A percentile compares a stretch with the other conserved stretches of the same genome.
phyloP scores from a whole-genome alignment of 331 rosid species.

The Quercus tomentella region DNA sequence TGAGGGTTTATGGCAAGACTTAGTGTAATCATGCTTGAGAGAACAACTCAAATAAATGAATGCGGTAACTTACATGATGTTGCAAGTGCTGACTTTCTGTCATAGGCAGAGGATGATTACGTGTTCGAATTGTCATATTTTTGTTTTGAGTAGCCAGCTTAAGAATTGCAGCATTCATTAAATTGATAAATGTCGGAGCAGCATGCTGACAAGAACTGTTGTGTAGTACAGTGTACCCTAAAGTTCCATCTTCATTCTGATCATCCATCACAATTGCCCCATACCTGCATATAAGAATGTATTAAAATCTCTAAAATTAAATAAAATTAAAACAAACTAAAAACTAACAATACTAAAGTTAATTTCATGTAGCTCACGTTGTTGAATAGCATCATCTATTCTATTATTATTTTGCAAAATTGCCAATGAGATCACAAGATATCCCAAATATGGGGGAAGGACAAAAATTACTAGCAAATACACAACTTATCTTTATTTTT shows the following conservation, averaged over 20 bases:
- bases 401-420: neutral
- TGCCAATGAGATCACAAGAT: neutral
- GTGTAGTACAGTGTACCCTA: constrained; percentile 93
- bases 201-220: constrained; percentile 93
- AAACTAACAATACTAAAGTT: neutral
- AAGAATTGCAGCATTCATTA: constrained; percentile 87
- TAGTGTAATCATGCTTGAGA: neutral
- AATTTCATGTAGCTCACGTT: neutral
- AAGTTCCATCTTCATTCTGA: constrained; percentile 69
- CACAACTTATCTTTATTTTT: neutral
- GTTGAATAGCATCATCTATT: neutral
- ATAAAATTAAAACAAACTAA: neutral
- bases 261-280: constrained; percentile 93
- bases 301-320: neutral
- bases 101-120: constrained; percentile 92
- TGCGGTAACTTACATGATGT: constrained; percentile 58
- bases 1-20: neutral
- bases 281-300: constrained; percentile 54
- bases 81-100: constrained; percentile 88
- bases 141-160: constrained; percentile 59
- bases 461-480: neutral
- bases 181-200: constrained; percentile 92
- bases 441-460: neutral
- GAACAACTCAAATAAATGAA: constrained; percentile 11
- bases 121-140: constrained; percentile 81